Base-by-base conservation (phyloP, 2,329 filamentous ascomycete genomes). In the Oidium heveae region DNA sequence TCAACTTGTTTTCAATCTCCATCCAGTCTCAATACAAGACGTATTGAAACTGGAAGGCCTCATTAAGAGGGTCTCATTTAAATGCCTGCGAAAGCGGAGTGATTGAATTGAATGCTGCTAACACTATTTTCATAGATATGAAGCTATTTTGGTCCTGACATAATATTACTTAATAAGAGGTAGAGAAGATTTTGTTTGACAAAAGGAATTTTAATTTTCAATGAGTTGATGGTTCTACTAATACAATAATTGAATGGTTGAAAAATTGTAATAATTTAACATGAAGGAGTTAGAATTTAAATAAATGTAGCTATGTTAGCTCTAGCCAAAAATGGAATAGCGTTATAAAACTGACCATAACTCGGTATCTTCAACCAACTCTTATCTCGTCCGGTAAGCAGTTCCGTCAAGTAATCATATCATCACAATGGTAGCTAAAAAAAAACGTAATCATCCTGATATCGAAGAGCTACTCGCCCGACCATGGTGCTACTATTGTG, bases 401-500 rank as follows among this genome's bases (percentile, higher is more conserved):
- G 5, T 33, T 2, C n/a, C 24, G 4, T 18, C 2, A 2, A 51
- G 16, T 32, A 36, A 34, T 34, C n/a, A 34, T 32, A n/a, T 12
- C n/a, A 36, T 15, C 12, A 63, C 59, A 67, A 71, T 64, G 57
- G 89, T 91, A 81, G 84, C 82, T 63, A 94, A 94, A 71, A 93
- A 91, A 73, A 89, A 86, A 77, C 84, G 86, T 68, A 79, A 80
- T 61, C 82, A 86, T 65, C 85, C 86, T 59, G 80, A 88, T 63
- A 73, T 95, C 61, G 85, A 96, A 71, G 87, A 96, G 70, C 74
- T 94, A 61, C 77, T 98, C 58, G 72, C 74, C 61, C 82, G 88
- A 56, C 84, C 89, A 52, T 96, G 88, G 88, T 98, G 91, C 72
- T 98, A 94, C 71, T 98, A 98, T 72, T 98, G 91, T 81, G 61